Percentiles rank a stretch among this genome's conserved stretches.
phyloP scores from a whole-genome alignment of 768 basidiomycete genomes.

The Suillus weaverae region DNA sequence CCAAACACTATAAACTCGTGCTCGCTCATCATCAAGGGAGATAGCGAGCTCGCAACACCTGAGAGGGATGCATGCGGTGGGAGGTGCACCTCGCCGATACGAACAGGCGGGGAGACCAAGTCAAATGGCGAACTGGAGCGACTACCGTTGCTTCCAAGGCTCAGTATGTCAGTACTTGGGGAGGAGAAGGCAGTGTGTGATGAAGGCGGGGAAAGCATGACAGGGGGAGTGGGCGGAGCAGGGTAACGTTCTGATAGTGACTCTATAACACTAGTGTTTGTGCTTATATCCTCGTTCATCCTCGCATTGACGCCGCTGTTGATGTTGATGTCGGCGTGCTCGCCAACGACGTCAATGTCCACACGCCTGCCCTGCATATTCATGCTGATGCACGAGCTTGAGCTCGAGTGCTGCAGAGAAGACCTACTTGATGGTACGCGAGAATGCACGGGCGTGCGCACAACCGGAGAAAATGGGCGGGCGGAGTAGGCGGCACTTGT shows the following conservation, averaged over 20 bases:
- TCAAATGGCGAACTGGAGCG: background rate
- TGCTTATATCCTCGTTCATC: background rate
- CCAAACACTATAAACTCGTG: background rate
- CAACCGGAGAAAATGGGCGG: constrained; percentile 30
- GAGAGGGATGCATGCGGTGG: background rate
- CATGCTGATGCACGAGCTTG: background rate
- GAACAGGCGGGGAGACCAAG: background rate
- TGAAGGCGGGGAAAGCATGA: constrained; percentile 26
- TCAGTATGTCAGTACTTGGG: background rate
- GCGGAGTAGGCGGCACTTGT: constrained; percentile 29
- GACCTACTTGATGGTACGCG: background rate
- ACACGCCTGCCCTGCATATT: background rate
- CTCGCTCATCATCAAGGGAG: background rate
- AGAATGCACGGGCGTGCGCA: constrained; percentile 5
- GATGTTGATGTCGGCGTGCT: background rate
- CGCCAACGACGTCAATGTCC: background rate
- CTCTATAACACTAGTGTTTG: constrained; percentile 15
- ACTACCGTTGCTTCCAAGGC: background rate
- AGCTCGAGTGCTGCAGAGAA: background rate
- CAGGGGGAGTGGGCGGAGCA: constrained; percentile 27
- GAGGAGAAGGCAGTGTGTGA: constrained; percentile 17
- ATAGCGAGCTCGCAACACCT: background rate
- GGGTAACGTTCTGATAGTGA: constrained; percentile 34
- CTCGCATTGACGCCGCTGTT: background rate
- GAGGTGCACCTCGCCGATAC: background rate